These are phyloP conservation scores for Fusarium goolgardi DNA, from an alignment of 2,329 filamentous ascomycete species.

Conservation along the genomic window DNA sequence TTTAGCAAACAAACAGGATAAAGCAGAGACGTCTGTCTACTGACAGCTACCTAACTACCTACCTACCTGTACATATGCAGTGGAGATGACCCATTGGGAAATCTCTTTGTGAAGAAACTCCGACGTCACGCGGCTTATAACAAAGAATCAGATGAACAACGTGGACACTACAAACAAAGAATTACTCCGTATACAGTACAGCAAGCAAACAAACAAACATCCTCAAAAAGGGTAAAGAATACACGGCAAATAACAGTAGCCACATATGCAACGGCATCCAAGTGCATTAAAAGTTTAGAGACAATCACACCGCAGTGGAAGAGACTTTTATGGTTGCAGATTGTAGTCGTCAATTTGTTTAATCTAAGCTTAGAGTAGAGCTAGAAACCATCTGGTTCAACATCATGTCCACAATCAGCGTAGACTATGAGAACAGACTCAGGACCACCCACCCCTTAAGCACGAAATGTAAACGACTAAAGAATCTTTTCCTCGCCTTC, in stretches of 20 bases:
- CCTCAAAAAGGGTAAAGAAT: not conserved
- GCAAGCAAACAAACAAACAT: not conserved
- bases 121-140: slow-evolving; percentile 2
- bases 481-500: not conserved
- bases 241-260: not conserved
- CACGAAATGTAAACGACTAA: slow-evolving; percentile 12
- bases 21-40: not conserved
- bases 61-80: not conserved
- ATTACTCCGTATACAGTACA: not conserved
- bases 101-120: slow-evolving; percentile 22
- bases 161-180: not conserved
- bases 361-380: slow-evolving; percentile 33
- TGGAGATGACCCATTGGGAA: slow-evolving; percentile 9
- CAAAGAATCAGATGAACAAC: not conserved
- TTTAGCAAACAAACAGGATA: not conserved
- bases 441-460: slow-evolving; percentile 10
- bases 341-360: slow-evolving; percentile 31
- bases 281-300: not conserved
- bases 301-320: not conserved
- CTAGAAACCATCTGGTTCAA: slow-evolving; percentile 37
- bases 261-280: not conserved
- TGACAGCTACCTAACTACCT: not conserved
- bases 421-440: slow-evolving; percentile 19
- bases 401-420: slow-evolving; percentile 42
- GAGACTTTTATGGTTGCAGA: not conserved